Percentiles rank a stretch among this genome's conserved stretches.
These are phyloP conservation scores for Gliomastix tumulicola DNA, from an alignment of 2,329 filamentous ascomycete species.

Conservation along the genomic window DNA sequence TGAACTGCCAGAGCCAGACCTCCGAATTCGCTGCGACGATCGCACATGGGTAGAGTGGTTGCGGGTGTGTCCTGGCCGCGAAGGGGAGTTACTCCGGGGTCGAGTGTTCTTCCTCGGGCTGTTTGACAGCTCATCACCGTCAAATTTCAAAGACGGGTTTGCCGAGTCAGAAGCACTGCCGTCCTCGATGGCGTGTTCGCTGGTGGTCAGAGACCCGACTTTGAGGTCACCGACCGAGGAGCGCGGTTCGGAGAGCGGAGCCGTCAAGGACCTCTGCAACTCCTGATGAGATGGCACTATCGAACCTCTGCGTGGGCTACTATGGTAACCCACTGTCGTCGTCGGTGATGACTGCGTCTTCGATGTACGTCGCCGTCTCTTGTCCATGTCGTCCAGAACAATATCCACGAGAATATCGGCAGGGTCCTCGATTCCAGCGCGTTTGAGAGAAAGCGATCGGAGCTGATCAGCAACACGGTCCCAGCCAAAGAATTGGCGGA, in stretches of 20 bases:
- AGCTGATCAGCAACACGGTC: constrained; percentile 88
- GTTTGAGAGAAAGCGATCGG: constrained; percentile 80
- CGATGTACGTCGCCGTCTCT: constrained; percentile 77
- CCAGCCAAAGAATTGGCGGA: constrained; percentile 96
- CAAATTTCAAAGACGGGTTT: constrained; percentile 9
- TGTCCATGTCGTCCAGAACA: constrained; percentile 94
- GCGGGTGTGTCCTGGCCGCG: constrained; percentile 68
- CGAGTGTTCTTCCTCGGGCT: constrained; percentile 37
- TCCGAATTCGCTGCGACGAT: constrained; percentile 66
- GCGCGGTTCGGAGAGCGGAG: constrained; percentile 54
- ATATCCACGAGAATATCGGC: constrained; percentile 87
- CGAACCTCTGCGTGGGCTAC: constrained; percentile 56
- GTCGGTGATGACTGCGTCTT: constrained; percentile 79
- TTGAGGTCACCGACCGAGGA: constrained; percentile 41
- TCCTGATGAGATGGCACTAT: constrained; percentile 55
- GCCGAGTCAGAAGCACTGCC: constrained; percentile 20
- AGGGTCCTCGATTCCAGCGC: constrained; percentile 82
- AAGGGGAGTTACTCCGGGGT: constrained; percentile 75
- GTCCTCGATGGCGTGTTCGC: constrained; percentile 41
- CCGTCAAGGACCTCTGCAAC: constrained; percentile 59
- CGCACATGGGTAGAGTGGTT: constrained; percentile 62
- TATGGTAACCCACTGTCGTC: constrained; percentile 54
- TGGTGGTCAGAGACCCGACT: constrained; percentile 51
- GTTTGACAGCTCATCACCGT: constrained; percentile 36
- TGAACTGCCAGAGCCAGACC: constrained; percentile 89